Conservation (phyloP, 371 early-diverging fungal species). For the Rhizomucor miehei region DNA sequence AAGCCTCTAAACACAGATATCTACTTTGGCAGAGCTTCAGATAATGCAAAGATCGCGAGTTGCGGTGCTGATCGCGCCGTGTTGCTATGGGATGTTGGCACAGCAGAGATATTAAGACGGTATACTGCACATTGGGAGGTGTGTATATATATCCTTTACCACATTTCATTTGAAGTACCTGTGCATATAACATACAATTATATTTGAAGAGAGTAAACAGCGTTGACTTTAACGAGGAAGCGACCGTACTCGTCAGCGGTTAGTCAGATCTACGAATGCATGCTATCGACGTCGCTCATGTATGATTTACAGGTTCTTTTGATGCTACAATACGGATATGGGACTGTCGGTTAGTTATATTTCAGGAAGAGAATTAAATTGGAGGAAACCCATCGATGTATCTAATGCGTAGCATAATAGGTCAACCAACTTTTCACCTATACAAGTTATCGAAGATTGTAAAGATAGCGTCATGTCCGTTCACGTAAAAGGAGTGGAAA, state of each 20-base stretch:
- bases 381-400: neutral
- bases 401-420: slow-evolving; percentile 22
- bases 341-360: slow-evolving; percentile 68
- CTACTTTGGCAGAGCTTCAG: slow-evolving; percentile 63
- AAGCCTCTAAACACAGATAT: no score
- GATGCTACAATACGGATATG: slow-evolving; percentile 89
- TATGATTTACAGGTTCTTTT: slow-evolving; percentile 64
- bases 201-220: slow-evolving; percentile 72
- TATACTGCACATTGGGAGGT: slow-evolving; percentile 84
- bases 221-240: slow-evolving; percentile 78
- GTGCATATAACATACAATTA: neutral
- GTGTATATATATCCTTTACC: slow-evolving; percentile 7
- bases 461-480: slow-evolving; percentile 87
- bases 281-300: neutral
- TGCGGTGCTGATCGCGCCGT: slow-evolving; percentile 82
- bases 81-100: slow-evolving; percentile 84
- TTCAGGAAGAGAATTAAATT: neutral
- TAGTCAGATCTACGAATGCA: neutral
- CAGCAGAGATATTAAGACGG: slow-evolving; percentile 68
- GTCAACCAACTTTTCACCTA: slow-evolving; percentile 65
- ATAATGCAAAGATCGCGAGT: slow-evolving; percentile 80
- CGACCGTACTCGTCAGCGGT: slow-evolving; percentile 77
- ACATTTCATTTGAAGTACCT: neutral
- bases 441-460: slow-evolving; percentile 85
- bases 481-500: slow-evolving; percentile 63